Base-by-base conservation (phyloP, 495 filamentous ascomycete genomes). In the Penicillium lagena region DNA sequence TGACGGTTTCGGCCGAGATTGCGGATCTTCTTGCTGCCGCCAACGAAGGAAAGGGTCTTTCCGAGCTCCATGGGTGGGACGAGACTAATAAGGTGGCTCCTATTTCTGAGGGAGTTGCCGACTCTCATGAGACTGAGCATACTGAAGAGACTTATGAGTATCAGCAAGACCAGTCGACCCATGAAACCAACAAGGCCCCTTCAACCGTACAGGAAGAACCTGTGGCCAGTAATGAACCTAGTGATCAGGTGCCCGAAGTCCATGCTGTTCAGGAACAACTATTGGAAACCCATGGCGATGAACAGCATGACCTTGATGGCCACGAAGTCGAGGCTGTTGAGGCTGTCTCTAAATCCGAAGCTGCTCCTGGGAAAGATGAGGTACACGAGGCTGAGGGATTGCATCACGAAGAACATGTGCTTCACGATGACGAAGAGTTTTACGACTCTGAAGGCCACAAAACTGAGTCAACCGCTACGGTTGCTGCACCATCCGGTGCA, bases 11-110 rank as follows among this genome's bases (percentile, higher is more conserved):
- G 4, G 61, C 68, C 11, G 72, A 73, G 37, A 67, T 82, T 34
- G 62, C 75, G 7, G 62, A 63, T 47, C 70, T 80, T 39, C 54
- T 81, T 11, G 50, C 62, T 44, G 77, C 73, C 51, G 77, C 70
- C 30, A 66, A 64, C 17, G 70, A 77, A 51, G 82, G 82, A 14
- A 79, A 79, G 56, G 78, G 79, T 10, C 53, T 84, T 30, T 80
- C 79, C 6, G 63, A 80, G 37, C 53, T 83, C 29, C 59, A 61
- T 31, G 43, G 54, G 7, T 72, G 68, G 58, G 60, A 65, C 54
- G 55, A 59, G 7, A 68, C 63, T 47, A 54, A 60, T 9, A 59
- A 71, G 36, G 57, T 29, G 13, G 58, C 55, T 33, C 48, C 50
- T 34, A 51, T 34, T 32, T 54, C 50, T 9, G 51, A 51, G 32